Percentiles rank a stretch among this genome's conserved stretches.
Conservation (phyloP, 495 filamentous ascomycete genomes). For the Penicillium arizonense region DNA sequence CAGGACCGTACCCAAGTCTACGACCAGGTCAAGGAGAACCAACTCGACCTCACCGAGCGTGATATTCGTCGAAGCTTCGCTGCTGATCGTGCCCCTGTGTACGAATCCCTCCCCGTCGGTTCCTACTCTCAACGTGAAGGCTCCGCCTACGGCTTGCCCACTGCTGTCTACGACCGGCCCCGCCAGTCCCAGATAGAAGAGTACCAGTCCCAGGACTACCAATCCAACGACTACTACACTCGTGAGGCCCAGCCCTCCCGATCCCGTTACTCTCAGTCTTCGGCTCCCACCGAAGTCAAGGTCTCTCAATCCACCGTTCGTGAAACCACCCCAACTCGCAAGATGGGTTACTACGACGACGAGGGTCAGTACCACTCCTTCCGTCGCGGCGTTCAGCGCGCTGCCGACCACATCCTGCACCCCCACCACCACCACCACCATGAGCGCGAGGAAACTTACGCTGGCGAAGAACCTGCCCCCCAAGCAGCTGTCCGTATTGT, state of each 20-base stretch:
- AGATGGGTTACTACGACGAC: constrained; percentile 99
- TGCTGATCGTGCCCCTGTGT: constrained; percentile 43
- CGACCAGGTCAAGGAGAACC: constrained; percentile 52
- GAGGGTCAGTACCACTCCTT: constrained; percentile 94
- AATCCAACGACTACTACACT: constrained; percentile 23
- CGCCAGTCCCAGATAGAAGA: constrained; percentile 25
- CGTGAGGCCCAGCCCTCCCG: constrained; percentile 47
- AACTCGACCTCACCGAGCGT: constrained; percentile 81
- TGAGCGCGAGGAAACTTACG: constrained; percentile 52
- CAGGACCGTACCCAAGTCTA: constrained; percentile 49
- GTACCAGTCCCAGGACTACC: neutral
- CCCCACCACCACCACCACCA: constrained; percentile 60
- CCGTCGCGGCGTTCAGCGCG: constrained; percentile 81
- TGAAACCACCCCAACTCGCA: constrained; percentile 43
- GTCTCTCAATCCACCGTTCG: constrained; percentile 35
- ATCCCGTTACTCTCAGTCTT: constrained; percentile 26
- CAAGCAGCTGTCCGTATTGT: constrained; percentile 52
- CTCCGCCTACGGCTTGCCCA: constrained; percentile 26
- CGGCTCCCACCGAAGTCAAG: constrained; percentile 34
- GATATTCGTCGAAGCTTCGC: constrained; percentile 79
- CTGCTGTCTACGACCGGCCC: constrained; percentile 31
- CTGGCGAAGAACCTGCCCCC: constrained; percentile 40
- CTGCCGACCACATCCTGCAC: constrained; percentile 78
- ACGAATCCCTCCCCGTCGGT: constrained; percentile 58
- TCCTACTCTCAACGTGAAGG: constrained; percentile 37